Evolutionary conservation across 1,284 basidiomycete genomes (phyloP).

Genomic region (Ceratobasidium theobromae): DNA sequence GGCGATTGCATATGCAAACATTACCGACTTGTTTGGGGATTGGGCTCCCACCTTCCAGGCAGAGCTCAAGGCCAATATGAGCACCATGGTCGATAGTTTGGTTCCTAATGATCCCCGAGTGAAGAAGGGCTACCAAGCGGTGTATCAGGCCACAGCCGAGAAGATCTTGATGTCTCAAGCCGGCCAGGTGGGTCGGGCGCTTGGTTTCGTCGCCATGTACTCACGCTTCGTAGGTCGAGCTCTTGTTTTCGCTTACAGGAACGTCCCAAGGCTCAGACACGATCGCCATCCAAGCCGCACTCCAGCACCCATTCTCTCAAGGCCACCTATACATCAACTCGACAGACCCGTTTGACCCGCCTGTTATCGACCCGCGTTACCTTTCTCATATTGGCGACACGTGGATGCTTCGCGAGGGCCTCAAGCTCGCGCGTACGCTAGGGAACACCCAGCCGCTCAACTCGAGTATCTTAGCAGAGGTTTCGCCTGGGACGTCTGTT

Average conservation of each 20-base stretch:
- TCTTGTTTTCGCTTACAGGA: constrained; percentile 60
- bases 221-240: constrained; percentile 59
- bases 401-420: constrained; percentile 56
- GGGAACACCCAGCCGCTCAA: constrained; percentile 49
- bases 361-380: constrained; percentile 65
- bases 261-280: constrained; percentile 41
- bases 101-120: constrained; percentile 1
- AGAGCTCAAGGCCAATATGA: constrained; percentile 42
- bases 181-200: constrained; percentile 44
- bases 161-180: constrained; percentile 57
- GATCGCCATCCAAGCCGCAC: constrained; percentile 62
- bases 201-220: constrained; percentile 39
- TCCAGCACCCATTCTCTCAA: constrained; percentile 63
- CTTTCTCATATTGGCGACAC: constrained; percentile 57
- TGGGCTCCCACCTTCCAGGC: constrained; percentile 39
- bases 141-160: constrained; percentile 49
- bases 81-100: constrained; percentile 34
- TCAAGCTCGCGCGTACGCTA: constrained; percentile 56
- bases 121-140: constrained; percentile 38
- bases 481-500: constrained; percentile 47
- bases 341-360: constrained; percentile 55
- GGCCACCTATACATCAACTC: constrained; percentile 54
- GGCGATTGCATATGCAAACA: constrained; percentile 64
- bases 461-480: constrained; percentile 44
- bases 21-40: constrained; percentile 52